Base-by-base conservation (phyloP, 1,284 basidiomycete genomes). In the Chalciporus sp. region DNA sequence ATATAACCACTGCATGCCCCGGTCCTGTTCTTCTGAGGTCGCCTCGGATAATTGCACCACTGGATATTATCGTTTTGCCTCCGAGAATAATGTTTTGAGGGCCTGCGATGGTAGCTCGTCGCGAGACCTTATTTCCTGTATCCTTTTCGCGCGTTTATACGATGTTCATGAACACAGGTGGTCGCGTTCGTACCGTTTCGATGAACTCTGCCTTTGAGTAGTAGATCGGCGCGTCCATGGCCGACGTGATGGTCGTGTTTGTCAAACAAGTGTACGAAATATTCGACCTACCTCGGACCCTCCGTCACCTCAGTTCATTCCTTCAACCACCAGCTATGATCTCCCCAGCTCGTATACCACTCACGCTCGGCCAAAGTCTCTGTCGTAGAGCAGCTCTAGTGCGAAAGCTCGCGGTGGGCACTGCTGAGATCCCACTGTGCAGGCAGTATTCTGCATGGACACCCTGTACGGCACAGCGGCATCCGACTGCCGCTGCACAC, bases 61-160 rank as follows among this genome's bases (percentile, higher is more conserved):
- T 90, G 12, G 95, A 90, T 52, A 99, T 96, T 69, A 99, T 93
- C 5, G 94, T 96, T 75, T 98, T 98, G 40, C 96, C 97, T 33
- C 94, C 94, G 3, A 99, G 85, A 56, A 98, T 93, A 68, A 99
- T 99, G 69, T 98, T 98, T 68, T 94, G 90, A 7, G 95, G 93
- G 9, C 97, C 97, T 42, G 89, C 84, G 62, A 99, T 98, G n/a
- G 86, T 88, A 9, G 94, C 93, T 59, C 92, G 86, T 45, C 95
- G 85, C 33, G 95, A 97, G 48, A 98, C 94, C 72, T 95, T 95
- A 77, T 95, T 93, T 50, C 90, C 90, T 58, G 90, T 92, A 64
- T 91, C 85, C 85, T 88, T 64, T 54, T 26, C 45, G 43, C 16
- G 23, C 31, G 55, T 59, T 55, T 40, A 47, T 51, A 31, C 20